Evolutionary conservation across 23 red algal genomes (phyloP).

Genomic region (Pyropia yezoensis): DNA sequence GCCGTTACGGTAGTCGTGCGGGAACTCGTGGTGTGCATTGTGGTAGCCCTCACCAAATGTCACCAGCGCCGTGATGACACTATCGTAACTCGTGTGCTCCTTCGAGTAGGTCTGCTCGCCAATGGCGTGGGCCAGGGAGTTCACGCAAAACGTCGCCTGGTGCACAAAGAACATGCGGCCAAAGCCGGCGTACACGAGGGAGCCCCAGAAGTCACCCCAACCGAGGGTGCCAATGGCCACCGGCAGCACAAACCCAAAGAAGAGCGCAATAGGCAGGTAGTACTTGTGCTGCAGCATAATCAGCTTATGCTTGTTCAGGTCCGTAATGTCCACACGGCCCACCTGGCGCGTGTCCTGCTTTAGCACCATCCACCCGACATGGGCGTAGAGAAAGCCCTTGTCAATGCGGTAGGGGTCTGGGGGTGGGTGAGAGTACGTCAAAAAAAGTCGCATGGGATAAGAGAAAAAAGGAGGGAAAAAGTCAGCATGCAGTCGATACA

Average conservation of each 20-base stretch:
- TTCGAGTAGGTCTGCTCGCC: slow-evolving; percentile 86
- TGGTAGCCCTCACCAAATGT: slow-evolving; percentile 99
- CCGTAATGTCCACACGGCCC: slow-evolving; percentile 91
- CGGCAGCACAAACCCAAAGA: slow-evolving; percentile 87
- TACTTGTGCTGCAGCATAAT: slow-evolving; percentile 91
- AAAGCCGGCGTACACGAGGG: slow-evolving; percentile 94
- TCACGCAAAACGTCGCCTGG: slow-evolving; percentile 96
- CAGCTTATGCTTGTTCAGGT: slow-evolving; percentile 66
- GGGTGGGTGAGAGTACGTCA: not conserved
- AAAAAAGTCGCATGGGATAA: not conserved
- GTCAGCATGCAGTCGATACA: too few relatives aligned
- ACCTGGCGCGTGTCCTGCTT: slow-evolving; percentile 71
- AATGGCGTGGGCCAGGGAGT: slow-evolving; percentile 86
- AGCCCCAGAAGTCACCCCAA: slow-evolving; percentile 91
- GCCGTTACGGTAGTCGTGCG: slow-evolving; percentile 98
- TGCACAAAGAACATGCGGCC: slow-evolving; percentile 99
- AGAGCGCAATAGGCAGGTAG: slow-evolving; percentile 82
- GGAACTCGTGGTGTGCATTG: slow-evolving; percentile 99
- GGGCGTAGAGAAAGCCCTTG: slow-evolving; percentile 98
- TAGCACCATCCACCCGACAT: slow-evolving; percentile 96
- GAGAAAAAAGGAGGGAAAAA: not conserved
- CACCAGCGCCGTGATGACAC: slow-evolving; percentile 88
- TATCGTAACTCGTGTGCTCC: slow-evolving; percentile 89
- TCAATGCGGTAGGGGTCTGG: slow-evolving; percentile 84
- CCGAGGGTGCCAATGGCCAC: slow-evolving; percentile 49